Conservation (phyloP, 2,329 filamentous ascomycete genomes). For the Epichloe bromicola region DNA sequence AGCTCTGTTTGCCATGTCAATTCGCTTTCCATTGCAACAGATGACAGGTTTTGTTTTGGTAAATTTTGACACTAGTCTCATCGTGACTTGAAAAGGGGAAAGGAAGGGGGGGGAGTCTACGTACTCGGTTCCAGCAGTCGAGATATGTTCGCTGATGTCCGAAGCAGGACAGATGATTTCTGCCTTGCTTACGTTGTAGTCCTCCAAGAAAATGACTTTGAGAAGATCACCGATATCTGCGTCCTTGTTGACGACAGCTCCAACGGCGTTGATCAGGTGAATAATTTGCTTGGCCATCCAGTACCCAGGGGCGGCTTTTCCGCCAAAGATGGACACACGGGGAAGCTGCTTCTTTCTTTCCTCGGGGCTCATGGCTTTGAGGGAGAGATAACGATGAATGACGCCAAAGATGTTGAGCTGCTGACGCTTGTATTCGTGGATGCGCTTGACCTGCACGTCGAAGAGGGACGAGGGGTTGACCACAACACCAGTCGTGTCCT, state of each 20-base stretch:
- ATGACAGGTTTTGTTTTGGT: neutral
- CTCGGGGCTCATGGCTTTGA: slow-evolving; percentile 74
- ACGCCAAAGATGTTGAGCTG: slow-evolving; percentile 98
- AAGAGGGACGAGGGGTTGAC: slow-evolving; percentile 80
- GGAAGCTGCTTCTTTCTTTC: slow-evolving; percentile 73
- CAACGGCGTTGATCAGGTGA: slow-evolving; percentile 88
- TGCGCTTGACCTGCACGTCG: slow-evolving; percentile 96
- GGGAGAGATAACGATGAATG: slow-evolving; percentile 80
- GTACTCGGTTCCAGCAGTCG: slow-evolving; percentile 85
- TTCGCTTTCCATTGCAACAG: neutral
- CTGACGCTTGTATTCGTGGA: slow-evolving; percentile 98
- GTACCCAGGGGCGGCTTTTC: slow-evolving; percentile 94
- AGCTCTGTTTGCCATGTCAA: slow-evolving; percentile 28
- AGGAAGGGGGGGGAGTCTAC: slow-evolving; percentile 12
- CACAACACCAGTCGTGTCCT: slow-evolving; percentile 61
- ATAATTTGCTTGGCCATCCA: slow-evolving; percentile 99
- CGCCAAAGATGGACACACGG: slow-evolving; percentile 90
- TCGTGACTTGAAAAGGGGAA: neutral
- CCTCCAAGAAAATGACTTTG: slow-evolving; percentile 94
- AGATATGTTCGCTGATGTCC: slow-evolving; percentile 96
- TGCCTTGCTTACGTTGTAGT: slow-evolving; percentile 99
- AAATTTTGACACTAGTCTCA: too few species aligned
- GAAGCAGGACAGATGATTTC: slow-evolving; percentile 92
- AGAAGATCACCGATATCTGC: slow-evolving; percentile 82
- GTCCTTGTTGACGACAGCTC: slow-evolving; percentile 82